These are phyloP conservation scores for Batkoa obscura DNA, from an alignment of 371 early-diverging fungal genomes.

Conservation along the genomic window DNA sequence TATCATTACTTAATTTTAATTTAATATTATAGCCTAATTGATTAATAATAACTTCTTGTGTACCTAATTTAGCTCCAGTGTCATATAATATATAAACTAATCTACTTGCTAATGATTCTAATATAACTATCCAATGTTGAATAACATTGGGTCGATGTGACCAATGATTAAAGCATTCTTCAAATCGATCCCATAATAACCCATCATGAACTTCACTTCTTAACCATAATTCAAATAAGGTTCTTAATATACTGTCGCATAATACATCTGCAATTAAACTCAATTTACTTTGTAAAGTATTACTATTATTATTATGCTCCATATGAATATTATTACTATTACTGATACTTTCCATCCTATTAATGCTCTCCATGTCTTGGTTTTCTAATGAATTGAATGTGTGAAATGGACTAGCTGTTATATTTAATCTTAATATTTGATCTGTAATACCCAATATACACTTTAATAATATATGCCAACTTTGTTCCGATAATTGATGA, in stretches of 20 bases:
- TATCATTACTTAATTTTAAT: neutral
- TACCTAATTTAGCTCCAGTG: neutral
- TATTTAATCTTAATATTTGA: neutral
- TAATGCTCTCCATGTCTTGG: too few relatives aligned
- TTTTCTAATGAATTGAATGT: neutral
- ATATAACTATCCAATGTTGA: conserved; percentile 23
- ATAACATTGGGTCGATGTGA: conserved; percentile 21
- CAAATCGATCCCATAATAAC: conserved; percentile 6
- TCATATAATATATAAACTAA: neutral
- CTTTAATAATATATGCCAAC: neutral
- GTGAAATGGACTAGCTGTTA: neutral
- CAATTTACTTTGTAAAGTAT: too few relatives aligned
- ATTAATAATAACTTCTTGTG: neutral
- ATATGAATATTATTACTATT: too few relatives aligned
- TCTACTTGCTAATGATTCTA: conserved; percentile 10
- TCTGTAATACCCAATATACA: neutral
- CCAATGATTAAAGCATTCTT: conserved; percentile 19
- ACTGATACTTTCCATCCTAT: too few relatives aligned
- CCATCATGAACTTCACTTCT: neutral
- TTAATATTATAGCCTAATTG: neutral
- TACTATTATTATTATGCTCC: too few relatives aligned
- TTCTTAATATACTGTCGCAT: neutral
- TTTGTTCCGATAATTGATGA: neutral
- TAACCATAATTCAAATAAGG: neutral
- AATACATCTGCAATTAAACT: neutral